Conservation (phyloP, 2,329 filamentous ascomycete genomes). For the Talaromyces islandicus region DNA sequence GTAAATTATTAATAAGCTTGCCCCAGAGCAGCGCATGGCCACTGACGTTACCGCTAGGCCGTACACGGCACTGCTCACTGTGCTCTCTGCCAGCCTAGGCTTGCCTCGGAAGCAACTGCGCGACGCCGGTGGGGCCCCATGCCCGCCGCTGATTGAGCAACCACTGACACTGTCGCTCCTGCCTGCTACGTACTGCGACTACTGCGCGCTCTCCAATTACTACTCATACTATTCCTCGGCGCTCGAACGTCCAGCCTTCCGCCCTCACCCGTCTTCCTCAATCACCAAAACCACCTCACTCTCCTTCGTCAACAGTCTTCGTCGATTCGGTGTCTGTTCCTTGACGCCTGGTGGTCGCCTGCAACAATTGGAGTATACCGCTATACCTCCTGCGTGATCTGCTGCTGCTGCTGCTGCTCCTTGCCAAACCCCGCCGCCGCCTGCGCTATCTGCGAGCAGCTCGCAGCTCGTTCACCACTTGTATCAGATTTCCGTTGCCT, state of each 20-base stretch:
- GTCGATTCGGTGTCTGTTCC: not conserved
- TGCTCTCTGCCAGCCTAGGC: not conserved
- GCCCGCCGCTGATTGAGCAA: not conserved
- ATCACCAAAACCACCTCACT: not conserved
- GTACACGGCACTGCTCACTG: not conserved
- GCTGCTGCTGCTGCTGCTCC: not conserved
- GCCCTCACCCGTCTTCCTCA: not conserved
- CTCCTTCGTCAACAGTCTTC: not conserved
- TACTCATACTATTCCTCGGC: not conserved
- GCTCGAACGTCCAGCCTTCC: not conserved
- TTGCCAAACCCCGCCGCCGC: not conserved
- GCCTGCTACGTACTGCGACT: not conserved
- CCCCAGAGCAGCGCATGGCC: not conserved
- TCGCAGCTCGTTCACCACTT: not conserved
- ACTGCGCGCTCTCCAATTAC: not conserved
- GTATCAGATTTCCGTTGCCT: not conserved
- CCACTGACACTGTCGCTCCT: not conserved
- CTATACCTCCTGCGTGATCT: not conserved
- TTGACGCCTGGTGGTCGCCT: not conserved
- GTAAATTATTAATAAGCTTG: not conserved
- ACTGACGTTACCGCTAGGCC: not conserved
- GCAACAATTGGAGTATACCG: not conserved
- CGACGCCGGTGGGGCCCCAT: not conserved
- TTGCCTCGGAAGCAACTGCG: not conserved
- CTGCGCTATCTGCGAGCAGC: not conserved